Base-by-base conservation (phyloP, 2,329 filamentous ascomycete genomes). In the Clarireedia monteithiana region DNA sequence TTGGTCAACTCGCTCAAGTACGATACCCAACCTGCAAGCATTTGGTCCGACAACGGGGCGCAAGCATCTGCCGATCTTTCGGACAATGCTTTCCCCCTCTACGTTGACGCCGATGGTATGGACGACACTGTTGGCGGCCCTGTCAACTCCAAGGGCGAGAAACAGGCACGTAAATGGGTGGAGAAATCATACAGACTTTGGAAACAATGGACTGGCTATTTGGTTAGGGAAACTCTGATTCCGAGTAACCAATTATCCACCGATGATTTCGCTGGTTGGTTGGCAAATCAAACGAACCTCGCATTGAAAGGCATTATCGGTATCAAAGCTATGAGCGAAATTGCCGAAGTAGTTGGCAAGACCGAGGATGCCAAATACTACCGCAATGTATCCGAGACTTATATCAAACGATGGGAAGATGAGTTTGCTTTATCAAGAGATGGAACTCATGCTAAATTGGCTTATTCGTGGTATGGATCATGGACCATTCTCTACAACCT, bases 291-390 rank as follows among this genome's bases (percentile, higher is more conserved):
- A 66, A 86, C 84, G 2, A 89, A 88, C 59, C 74, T 87, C 20
- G 88, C 88, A 0, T 73, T 91, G 50, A 91, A 91, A 67, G 88
- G 87, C 20, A 89, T 91, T 59, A 77, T 91, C 50, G 88, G 87
- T 23, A 86, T 92, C 69, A 83, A 84, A 67, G 88, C 88, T 24
- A 91, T 91, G 84, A 82, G 82, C 62, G 80, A 85, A 63, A 72
- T 88, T 14, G 77, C 86, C 1, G 74, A 77, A 38, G 69, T 85
- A 6, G 73, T 81, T 44, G 83, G 78, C 45, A 73, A 83, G 20
- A 67, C 71, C 0, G 71, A 73, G 5, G 85, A 88, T 62, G 79
- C 76, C 36, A 72, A 77, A 38, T 74, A 82, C 60, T 88, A 82
- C 68, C 75, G 75, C 63, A 79, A 81, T 53, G 79, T 83, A 64